Conservation (phyloP, 352 stramenopile species). For the Phytophthora boehmeriae region DNA sequence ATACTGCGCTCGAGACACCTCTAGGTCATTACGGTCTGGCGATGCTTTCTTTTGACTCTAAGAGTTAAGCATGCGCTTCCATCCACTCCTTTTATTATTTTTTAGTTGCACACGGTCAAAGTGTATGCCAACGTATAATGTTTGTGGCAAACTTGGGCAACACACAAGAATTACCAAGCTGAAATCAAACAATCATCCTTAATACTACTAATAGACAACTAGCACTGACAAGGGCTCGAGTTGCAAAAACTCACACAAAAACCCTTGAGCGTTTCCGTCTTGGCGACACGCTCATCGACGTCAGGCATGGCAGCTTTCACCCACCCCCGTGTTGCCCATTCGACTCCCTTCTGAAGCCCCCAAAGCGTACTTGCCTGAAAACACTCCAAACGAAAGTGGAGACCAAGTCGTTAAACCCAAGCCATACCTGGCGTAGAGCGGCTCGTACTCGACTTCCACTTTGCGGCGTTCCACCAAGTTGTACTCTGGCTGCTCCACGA, state of each 20-base stretch:
- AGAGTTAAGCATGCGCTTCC: too few species aligned
- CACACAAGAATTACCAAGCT: too few species aligned
- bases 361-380: conserved; percentile 65
- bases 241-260: too few species aligned
- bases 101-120: too few species aligned
- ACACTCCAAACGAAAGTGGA: conserved; percentile 42
- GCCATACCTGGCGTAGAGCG: conserved; percentile 50
- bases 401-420: conserved; percentile 32
- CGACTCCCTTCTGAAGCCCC: conserved; percentile 54
- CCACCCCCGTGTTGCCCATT: conserved; percentile 41
- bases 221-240: too few species aligned
- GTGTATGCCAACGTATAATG: too few species aligned
- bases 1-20: background rate
- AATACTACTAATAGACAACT: too few species aligned
- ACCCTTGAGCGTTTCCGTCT: conserved; percentile 42
- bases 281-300: conserved; percentile 28
- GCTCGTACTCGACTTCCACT: conserved; percentile 51
- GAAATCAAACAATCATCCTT: too few species aligned
- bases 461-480: conserved; percentile 51
- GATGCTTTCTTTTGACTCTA: too few species aligned
- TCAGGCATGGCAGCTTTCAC: conserved; percentile 36
- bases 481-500: conserved; percentile 57
- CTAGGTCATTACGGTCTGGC: background rate
- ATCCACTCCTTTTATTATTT: too few species aligned
- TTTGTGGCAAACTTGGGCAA: too few species aligned